A percentile compares a stretch with the other conserved stretches of the same genome.
These are phyloP conservation scores for Xanthoconium stramineum DNA, from an alignment of 768 basidiomycete species.

Conservation along the genomic window DNA sequence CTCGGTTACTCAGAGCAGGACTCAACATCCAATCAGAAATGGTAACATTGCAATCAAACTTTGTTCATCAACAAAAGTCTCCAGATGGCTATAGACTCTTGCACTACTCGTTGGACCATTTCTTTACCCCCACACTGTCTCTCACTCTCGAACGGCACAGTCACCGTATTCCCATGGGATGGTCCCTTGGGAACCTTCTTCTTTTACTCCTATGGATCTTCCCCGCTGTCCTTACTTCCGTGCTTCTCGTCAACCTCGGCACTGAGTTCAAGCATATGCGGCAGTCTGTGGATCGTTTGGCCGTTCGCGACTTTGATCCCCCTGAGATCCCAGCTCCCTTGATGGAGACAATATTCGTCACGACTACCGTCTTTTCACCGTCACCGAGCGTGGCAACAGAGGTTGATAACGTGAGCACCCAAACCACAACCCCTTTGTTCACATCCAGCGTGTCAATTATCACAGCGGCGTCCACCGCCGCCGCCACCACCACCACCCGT, in stretches of 20 bases:
- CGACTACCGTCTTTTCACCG: constrained; percentile 24
- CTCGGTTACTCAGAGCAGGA: background rate
- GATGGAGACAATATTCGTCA: constrained; percentile 30
- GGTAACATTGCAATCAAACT: constrained; percentile 49
- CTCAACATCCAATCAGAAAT: constrained; percentile 40
- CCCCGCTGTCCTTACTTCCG: constrained; percentile 15
- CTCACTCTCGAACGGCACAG: constrained; percentile 24
- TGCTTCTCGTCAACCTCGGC: constrained; percentile 25
- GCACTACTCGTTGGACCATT: constrained; percentile 54
- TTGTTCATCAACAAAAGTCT: constrained; percentile 46
- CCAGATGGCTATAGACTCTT: constrained; percentile 46
- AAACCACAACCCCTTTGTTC: background rate
- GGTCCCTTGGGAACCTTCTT: constrained; percentile 13
- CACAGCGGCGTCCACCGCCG: constrained; percentile 4
- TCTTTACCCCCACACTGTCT: constrained; percentile 55
- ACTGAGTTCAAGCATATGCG: constrained; percentile 27
- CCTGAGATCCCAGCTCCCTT: background rate
- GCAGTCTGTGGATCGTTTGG: constrained; percentile 23
- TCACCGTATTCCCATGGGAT: constrained; percentile 7
- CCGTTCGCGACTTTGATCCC: constrained; percentile 5
- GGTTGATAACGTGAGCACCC: background rate
- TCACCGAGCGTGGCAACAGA: background rate
- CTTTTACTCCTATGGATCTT: constrained; percentile 15
- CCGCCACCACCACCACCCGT: background rate
- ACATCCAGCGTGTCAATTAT: constrained; percentile 8